These are phyloP conservation scores for Helicocarpus griseus DNA, from an alignment of 2,329 filamentous ascomycete species.

Conservation along the genomic window DNA sequence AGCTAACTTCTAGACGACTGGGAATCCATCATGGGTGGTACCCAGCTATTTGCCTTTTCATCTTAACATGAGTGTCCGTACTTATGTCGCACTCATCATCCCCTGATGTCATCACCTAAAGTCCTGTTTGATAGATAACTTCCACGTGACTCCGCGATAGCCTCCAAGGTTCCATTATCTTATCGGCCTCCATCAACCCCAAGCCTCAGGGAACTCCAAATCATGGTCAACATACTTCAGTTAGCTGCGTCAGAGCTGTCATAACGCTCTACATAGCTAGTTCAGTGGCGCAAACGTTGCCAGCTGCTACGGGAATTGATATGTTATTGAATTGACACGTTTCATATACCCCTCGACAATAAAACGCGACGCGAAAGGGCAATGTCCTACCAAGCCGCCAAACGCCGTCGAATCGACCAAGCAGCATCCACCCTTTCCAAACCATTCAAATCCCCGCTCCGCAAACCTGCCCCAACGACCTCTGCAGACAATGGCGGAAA, in stretches of 20 bases:
- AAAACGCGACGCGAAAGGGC: conserved; percentile 14
- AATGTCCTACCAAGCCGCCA: conserved; percentile 30
- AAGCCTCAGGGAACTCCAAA: not conserved
- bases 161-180: too few relatives aligned
- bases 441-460: conserved; percentile 63
- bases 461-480: conserved; percentile 26
- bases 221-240: not conserved
- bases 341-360: not conserved
- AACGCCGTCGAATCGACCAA: conserved; percentile 54
- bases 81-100: too few relatives aligned
- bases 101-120: not conserved
- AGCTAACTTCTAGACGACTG: not conserved
- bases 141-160: not conserved
- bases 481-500: not conserved
- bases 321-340: not conserved
- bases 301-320: too few relatives aligned
- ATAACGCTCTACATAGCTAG: not conserved
- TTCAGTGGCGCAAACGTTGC: not conserved
- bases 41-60: too few relatives aligned
- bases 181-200: not conserved
- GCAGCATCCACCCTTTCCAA: conserved; percentile 52
- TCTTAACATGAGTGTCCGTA: too few relatives aligned
- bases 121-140: too few relatives aligned
- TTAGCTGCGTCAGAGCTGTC: not conserved
- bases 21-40: too few relatives aligned